Percentiles rank a stretch among this genome's conserved stretches.
phyloP scores from a whole-genome alignment of 495 filamentous ascomycete species.

The Niebla homalea region DNA sequence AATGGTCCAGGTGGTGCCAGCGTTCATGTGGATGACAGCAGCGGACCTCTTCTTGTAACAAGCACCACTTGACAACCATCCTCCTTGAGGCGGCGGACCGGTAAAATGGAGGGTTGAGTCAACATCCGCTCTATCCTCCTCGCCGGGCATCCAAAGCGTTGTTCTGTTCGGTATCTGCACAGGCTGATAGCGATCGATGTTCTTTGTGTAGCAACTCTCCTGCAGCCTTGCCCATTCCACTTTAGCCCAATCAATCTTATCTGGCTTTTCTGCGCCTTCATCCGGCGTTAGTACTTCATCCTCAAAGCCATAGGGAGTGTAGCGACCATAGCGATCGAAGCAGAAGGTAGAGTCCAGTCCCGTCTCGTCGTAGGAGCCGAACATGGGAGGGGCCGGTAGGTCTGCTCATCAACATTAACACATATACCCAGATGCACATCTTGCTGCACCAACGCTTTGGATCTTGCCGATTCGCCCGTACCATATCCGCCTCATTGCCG shows the following conservation, averaged over 20 bases:
- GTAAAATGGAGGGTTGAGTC: constrained; percentile 5
- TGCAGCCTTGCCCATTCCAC: constrained; percentile 64
- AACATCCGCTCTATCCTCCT: constrained; percentile 2
- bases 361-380: constrained; percentile 36
- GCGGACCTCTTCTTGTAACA: constrained; percentile 40
- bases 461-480: constrained; percentile 31
- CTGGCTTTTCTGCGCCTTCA: constrained; percentile 13
- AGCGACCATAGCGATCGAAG: constrained; percentile 42
- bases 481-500: constrained; percentile 30
- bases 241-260: constrained; percentile 45
- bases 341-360: constrained; percentile 34
- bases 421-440: not conserved
- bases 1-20: constrained; percentile 52
- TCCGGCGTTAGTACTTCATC: constrained; percentile 19
- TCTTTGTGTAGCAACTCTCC: constrained; percentile 44
- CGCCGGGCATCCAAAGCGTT: constrained; percentile 7
- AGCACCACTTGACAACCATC: not conserved
- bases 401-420: constrained; percentile 8
- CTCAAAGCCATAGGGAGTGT: constrained; percentile 36
- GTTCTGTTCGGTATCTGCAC: not conserved
- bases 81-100: not conserved
- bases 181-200: constrained; percentile 43
- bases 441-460: constrained; percentile 12
- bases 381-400: constrained; percentile 28
- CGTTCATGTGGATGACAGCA: constrained; percentile 54